A percentile compares a stretch with the other conserved stretches of the same genome.
Conservation (phyloP, 768 basidiomycete genomes). For the Pulveroboletus sp. region DNA sequence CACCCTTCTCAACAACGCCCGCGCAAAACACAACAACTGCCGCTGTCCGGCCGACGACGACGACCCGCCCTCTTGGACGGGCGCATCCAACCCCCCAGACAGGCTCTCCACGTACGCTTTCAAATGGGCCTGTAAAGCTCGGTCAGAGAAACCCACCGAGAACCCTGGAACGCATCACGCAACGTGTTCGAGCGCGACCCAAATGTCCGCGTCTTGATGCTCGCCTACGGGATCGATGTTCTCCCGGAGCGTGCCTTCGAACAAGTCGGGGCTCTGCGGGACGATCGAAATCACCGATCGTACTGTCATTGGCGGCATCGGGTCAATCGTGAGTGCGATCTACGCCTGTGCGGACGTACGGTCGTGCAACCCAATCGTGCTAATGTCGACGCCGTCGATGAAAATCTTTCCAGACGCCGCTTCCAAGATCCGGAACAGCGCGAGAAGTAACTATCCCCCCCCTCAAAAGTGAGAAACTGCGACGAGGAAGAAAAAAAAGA, state of each 20-base stretch:
- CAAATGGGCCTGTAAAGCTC: slow-evolving; percentile 48
- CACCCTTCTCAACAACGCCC: slow-evolving; percentile 77
- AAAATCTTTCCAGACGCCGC: slow-evolving; percentile 60
- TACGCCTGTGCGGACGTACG: slow-evolving; percentile 6
- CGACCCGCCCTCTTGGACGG: slow-evolving; percentile 72
- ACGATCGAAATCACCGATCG: slow-evolving; percentile 82
- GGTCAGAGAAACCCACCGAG: too few species aligned
- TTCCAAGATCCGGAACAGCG: slow-evolving; percentile 76
- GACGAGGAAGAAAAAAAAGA: neutral
- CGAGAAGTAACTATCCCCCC: slow-evolving; percentile 50
- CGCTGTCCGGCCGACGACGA: slow-evolving; percentile 84
- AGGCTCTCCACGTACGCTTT: slow-evolving; percentile 65
- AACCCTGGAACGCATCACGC: too few species aligned
- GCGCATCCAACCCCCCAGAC: slow-evolving; percentile 65
- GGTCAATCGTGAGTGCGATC: neutral
- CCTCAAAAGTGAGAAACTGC: neutral
- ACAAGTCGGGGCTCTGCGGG: slow-evolving; percentile 71
- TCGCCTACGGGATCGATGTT: slow-evolving; percentile 86
- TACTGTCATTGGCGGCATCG: slow-evolving; percentile 34
- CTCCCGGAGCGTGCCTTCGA: slow-evolving; percentile 72
- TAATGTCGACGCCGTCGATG: slow-evolving; percentile 76
- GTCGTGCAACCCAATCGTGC: slow-evolving; percentile 70
- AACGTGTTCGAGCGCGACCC: slow-evolving; percentile 80
- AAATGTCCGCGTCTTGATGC: slow-evolving; percentile 76
- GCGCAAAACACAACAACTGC: slow-evolving; percentile 85